A percentile compares a stretch with the other conserved stretches of the same genome.
Evolutionary conservation across 495 filamentous ascomycete species (phyloP).

Genomic region (Astrothelium subdiscretum): DNA sequence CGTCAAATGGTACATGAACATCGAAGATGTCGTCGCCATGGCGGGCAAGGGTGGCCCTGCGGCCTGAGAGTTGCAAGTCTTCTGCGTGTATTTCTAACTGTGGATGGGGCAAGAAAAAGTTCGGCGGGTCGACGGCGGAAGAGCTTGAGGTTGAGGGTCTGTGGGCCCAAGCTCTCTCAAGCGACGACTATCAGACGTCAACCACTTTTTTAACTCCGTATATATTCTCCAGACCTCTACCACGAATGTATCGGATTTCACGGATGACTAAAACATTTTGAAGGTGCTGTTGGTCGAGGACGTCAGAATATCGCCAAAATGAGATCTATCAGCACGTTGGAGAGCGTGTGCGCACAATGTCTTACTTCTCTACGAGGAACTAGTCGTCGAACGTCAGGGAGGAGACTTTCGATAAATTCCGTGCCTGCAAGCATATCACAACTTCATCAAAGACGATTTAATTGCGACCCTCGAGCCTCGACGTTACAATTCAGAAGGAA

Average conservation of each 20-base stretch:
- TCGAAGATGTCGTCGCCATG: slow-evolving; percentile 95
- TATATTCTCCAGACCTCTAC: too few species aligned
- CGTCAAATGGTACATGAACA: slow-evolving; percentile 96
- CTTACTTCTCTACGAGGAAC: neutral
- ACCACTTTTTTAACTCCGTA: neutral
- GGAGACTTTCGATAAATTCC: neutral
- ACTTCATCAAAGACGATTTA: neutral
- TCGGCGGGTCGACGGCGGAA: too few species aligned
- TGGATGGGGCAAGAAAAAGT: neutral
- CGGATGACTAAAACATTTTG: too few species aligned
- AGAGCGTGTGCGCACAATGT: neutral
- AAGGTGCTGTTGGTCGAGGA: neutral
- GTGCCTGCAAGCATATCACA: neutral
- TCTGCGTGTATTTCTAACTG: neutral
- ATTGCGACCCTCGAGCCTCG: neutral
- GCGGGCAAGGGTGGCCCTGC: slow-evolving; percentile 29
- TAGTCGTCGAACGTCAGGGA: neutral
- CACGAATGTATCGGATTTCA: too few species aligned
- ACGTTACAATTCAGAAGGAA: neutral
- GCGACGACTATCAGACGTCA: neutral
- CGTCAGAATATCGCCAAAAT: too few species aligned
- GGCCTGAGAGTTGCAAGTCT: neutral
- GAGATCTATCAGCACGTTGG: neutral
- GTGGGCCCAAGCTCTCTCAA: neutral
- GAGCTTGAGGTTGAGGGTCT: too few species aligned